Percentiles rank a stretch among this genome's conserved stretches.
Conservation (phyloP, 2,329 filamentous ascomycete genomes). For the Hypomyces perniciosus region DNA sequence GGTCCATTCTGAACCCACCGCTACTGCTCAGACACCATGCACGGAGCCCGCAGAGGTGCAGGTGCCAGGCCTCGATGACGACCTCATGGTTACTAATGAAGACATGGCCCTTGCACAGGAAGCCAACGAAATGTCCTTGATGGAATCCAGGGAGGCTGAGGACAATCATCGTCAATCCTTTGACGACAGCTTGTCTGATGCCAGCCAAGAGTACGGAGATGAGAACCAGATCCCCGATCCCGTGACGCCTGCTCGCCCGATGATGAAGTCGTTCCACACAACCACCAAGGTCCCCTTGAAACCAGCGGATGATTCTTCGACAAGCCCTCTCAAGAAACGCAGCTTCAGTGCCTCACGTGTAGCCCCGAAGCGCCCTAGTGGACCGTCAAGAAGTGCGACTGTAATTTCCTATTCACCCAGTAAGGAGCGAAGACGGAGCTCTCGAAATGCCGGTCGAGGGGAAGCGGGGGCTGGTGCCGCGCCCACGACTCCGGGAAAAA, state of each 20-base stretch:
- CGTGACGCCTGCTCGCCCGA: slow-evolving; percentile 48
- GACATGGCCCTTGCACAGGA: slow-evolving; percentile 53
- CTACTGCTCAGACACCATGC: not conserved
- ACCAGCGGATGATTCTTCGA: slow-evolving; percentile 53
- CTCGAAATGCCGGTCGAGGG: slow-evolving; percentile 7
- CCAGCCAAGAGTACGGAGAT: slow-evolving; percentile 61
- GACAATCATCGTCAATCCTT: slow-evolving; percentile 29
- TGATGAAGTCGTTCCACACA: slow-evolving; percentile 56
- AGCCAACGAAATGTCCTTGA: slow-evolving; percentile 53
- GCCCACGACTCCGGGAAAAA: slow-evolving; percentile 39
- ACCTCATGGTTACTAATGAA: slow-evolving; percentile 45
- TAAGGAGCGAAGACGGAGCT: slow-evolving; percentile 33
- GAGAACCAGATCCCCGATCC: slow-evolving; percentile 54
- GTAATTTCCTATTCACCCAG: slow-evolving; percentile 50
- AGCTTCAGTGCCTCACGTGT: slow-evolving; percentile 46
- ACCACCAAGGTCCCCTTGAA: slow-evolving; percentile 74
- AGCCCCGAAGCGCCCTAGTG: slow-evolving; percentile 36
- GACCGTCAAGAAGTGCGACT: slow-evolving; percentile 42
- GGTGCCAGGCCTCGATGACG: slow-evolving; percentile 37
- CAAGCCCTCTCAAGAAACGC: slow-evolving; percentile 42
- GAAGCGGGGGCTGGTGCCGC: slow-evolving; percentile 23
- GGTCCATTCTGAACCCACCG: slow-evolving; percentile 20
- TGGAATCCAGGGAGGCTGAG: slow-evolving; percentile 39
- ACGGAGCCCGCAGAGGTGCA: slow-evolving; percentile 18
- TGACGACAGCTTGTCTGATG: slow-evolving; percentile 51